Conservation (phyloP, 192 early-diverging fungal genomes). For the Umbelopsis isabellina region DNA sequence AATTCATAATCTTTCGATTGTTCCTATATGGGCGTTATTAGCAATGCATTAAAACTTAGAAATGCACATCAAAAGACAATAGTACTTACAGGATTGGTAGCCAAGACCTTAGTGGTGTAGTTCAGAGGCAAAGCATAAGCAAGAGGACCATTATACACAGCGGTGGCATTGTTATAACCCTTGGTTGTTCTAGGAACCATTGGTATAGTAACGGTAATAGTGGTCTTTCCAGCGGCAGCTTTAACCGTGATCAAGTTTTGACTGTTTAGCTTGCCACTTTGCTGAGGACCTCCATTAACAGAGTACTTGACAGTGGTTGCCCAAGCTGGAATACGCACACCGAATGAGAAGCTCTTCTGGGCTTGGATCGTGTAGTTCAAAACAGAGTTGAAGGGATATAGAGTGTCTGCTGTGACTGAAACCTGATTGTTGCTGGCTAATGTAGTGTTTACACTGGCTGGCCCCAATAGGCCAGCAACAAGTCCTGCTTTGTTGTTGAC, state of each 20-base stretch:
- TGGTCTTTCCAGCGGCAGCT: neutral
- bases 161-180: neutral
- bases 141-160: neutral
- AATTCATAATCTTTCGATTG: too few relatives aligned
- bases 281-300: too few relatives aligned
- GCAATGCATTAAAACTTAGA: too few relatives aligned
- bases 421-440: neutral
- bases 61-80: too few relatives aligned
- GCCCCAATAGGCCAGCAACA: too few relatives aligned
- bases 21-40: too few relatives aligned
- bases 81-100: neutral
- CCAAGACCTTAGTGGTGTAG: neutral
- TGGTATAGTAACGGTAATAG: neutral
- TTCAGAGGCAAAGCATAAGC: neutral
- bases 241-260: too few relatives aligned
- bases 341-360: neutral
- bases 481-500: too few relatives aligned
- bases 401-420: neutral
- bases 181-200: neutral
- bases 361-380: neutral
- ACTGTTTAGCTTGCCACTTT: too few relatives aligned
- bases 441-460: too few relatives aligned
- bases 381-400: neutral
- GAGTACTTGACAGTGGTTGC: neutral
- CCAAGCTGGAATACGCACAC: slow-evolving; percentile 1